A percentile compares a stretch with the other conserved stretches of the same genome.
Evolutionary conservation across 2,329 filamentous ascomycete genomes (phyloP).

Genomic region (Pestalotiopsis sp.): DNA sequence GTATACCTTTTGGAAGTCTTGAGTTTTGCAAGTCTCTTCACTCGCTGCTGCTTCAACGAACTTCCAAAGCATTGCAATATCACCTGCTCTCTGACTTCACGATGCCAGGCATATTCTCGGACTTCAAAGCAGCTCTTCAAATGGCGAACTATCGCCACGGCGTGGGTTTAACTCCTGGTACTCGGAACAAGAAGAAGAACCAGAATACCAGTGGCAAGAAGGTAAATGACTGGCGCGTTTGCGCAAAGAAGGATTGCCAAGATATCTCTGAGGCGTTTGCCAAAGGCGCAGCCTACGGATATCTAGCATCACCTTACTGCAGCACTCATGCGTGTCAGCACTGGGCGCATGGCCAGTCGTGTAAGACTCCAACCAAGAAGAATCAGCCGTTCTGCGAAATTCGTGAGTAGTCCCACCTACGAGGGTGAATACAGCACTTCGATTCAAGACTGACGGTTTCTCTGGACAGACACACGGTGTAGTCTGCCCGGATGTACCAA

Average conservation of each 20-base stretch:
- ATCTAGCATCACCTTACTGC: constrained; percentile 1
- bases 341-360: neutral
- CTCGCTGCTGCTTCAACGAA: neutral
- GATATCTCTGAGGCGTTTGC: neutral
- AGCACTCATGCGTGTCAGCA: neutral
- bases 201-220: neutral
- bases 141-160: neutral
- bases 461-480: neutral
- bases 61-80: no score
- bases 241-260: neutral
- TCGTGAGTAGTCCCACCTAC: neutral
- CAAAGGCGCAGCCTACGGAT: neutral
- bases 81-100: neutral
- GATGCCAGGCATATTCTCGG: neutral
- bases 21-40: neutral
- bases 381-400: neutral
- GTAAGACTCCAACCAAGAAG: neutral
- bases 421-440: neutral
- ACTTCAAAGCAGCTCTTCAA: neutral
- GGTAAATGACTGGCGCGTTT: neutral
- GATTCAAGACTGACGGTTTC: neutral
- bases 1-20: no score
- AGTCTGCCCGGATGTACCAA: neutral
- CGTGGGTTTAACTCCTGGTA: neutral
- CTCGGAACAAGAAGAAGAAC: no score